A percentile compares a stretch with the other conserved stretches of the same genome.
Conservation (phyloP, 1,139 yeast species). For the Yamadazyma triangularis region DNA sequence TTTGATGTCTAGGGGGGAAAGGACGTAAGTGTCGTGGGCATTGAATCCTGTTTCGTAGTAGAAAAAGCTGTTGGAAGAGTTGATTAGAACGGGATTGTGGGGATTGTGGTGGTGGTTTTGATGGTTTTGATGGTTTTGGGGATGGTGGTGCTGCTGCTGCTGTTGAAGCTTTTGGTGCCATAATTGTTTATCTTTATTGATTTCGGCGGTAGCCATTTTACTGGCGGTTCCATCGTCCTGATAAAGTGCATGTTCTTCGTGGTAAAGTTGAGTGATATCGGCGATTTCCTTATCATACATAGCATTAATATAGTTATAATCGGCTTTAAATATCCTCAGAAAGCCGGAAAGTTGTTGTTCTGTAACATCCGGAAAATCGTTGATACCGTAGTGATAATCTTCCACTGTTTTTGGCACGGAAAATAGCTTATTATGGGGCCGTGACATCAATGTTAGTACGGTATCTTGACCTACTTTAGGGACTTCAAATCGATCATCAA, state of each 20-base stretch:
- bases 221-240: constrained; percentile 59
- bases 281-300: constrained; percentile 57
- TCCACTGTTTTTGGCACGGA: constrained; percentile 55
- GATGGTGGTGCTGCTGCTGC: too few relatives aligned
- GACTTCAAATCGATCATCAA: constrained; percentile 54
- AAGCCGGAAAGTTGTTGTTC: constrained; percentile 9
- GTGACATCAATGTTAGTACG: constrained; percentile 65
- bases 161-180: constrained; percentile 24
- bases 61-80: constrained; percentile 13
- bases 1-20: constrained; percentile 76
- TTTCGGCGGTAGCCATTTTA: constrained; percentile 52
- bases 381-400: constrained; percentile 21
- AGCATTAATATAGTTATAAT: constrained; percentile 44
- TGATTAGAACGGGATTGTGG: neutral
- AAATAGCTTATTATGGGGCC: constrained; percentile 56
- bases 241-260: constrained; percentile 54
- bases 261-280: constrained; percentile 42
- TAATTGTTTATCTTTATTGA: constrained; percentile 39
- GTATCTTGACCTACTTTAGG: constrained; percentile 62
- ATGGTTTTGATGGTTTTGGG: too few relatives aligned
- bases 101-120: neutral
- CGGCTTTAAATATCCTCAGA: constrained; percentile 63
- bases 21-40: constrained; percentile 59
- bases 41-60: constrained; percentile 71
- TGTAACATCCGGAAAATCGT: constrained; percentile 28